phyloP scores from a whole-genome alignment of 768 basidiomycete species.

The Lactifluus piperatus region DNA sequence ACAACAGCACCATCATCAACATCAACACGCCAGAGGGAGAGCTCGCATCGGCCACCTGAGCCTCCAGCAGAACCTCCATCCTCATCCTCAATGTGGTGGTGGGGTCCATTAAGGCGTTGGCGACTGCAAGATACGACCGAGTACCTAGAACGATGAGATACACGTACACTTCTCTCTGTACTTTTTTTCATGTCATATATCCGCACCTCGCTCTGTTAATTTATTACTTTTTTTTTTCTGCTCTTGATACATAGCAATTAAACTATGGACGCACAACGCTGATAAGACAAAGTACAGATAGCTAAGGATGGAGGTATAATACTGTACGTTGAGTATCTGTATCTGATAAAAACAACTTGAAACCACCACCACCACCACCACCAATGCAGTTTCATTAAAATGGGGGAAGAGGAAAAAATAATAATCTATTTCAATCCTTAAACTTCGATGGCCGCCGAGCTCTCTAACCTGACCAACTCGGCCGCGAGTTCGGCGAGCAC shows the following conservation, averaged over 20 bases:
- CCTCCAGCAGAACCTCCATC: neutral
- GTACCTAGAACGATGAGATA: slow-evolving; percentile 35
- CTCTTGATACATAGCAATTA: too few relatives aligned
- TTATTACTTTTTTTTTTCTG: neutral
- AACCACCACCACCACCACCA: too few relatives aligned
- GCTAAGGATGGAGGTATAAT: neutral
- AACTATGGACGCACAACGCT: too few relatives aligned
- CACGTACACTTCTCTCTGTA: neutral
- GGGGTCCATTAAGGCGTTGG: slow-evolving; percentile 71
- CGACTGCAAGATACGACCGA: slow-evolving; percentile 68
- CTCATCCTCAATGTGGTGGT: slow-evolving; percentile 59
- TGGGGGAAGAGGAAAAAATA: too few relatives aligned
- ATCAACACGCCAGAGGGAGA: slow-evolving; percentile 24
- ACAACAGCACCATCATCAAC: slow-evolving; percentile 10
- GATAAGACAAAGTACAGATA: neutral
- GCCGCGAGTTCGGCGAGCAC: slow-evolving; percentile 56
- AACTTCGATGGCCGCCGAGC: neutral
- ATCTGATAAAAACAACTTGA: too few relatives aligned
- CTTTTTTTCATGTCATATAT: neutral
- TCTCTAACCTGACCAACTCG: slow-evolving; percentile 41
- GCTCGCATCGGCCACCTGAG: slow-evolving; percentile 10
- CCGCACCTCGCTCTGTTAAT: neutral
- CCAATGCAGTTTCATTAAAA: too few relatives aligned
- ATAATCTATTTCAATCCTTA: too few relatives aligned
- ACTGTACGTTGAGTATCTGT: neutral